phyloP scores from a whole-genome alignment of 768 basidiomycete genomes.

The Suillus weaverae region DNA sequence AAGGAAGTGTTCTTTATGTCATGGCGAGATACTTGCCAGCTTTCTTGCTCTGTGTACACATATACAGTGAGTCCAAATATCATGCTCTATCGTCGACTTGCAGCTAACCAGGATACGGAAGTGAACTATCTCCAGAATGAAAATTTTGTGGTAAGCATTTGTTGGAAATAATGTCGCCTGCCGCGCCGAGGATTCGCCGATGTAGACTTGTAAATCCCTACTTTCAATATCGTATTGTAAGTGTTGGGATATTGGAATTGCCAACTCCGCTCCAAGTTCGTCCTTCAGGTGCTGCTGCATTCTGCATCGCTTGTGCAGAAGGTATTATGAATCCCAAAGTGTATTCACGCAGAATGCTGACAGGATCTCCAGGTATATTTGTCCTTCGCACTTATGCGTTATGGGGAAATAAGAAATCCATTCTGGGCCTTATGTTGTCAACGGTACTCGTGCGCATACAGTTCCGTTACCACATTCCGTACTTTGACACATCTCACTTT shows the following conservation, averaged over 20 bases:
- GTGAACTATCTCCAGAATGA: constrained; percentile 1
- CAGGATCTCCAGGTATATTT: not conserved
- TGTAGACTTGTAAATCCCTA: not conserved
- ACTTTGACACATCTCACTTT: not conserved
- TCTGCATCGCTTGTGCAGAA: not conserved
- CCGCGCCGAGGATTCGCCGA: not conserved
- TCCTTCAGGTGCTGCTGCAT: not conserved
- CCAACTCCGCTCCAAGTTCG: not conserved
- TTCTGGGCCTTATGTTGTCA: not conserved
- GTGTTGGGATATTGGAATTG: not conserved
- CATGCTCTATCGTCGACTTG: not conserved
- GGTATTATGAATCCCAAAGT: not conserved
- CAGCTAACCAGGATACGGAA: not conserved
- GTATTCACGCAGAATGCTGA: not conserved
- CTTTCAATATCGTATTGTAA: not conserved
- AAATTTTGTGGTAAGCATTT: not conserved
- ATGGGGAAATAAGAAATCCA: not conserved
- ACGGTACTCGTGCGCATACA: not conserved
- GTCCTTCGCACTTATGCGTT: constrained; percentile 1
- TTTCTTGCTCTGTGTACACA: not conserved
- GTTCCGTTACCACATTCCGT: not conserved
- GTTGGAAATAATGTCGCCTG: not conserved
- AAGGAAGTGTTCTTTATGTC: not conserved
- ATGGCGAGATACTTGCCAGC: not conserved
- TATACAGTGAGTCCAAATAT: not conserved